phyloP scores from a whole-genome alignment of 78 protist genomes.

The Anaeramoeba flamelloides region DNA sequence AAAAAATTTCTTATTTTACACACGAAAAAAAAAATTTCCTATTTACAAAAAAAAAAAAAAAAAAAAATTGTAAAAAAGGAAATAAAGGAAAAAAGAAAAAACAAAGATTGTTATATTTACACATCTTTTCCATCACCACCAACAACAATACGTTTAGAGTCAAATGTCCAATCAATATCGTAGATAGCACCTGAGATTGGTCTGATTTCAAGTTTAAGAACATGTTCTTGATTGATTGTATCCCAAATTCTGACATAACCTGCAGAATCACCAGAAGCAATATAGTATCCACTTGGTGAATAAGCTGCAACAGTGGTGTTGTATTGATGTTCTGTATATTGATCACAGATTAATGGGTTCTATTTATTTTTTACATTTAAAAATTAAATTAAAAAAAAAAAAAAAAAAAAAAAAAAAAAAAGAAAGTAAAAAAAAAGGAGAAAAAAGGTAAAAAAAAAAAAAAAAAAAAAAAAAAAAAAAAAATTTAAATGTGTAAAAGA shows the following conservation, averaged over 20 bases:
- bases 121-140: conserved; percentile 77
- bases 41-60: no score
- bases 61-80: no score
- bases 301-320: conserved; percentile 56
- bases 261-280: conserved; percentile 60
- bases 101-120: no score
- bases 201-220: conserved; percentile 48
- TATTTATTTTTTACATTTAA: background rate
- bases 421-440: background rate
- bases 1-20: no score
- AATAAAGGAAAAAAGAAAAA: no score
- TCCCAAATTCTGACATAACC: conserved; percentile 77
- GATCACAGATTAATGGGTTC: conserved; percentile 38
- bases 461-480: background rate
- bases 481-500: background rate
- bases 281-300: conserved; percentile 67
- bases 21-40: no score
- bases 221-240: conserved; percentile 49
- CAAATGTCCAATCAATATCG: conserved; percentile 76
- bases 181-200: conserved; percentile 38
- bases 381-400: background rate
- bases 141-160: conserved; percentile 62
- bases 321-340: conserved; percentile 60
- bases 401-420: background rate
- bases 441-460: background rate